Base-by-base conservation (phyloP, 1,284 basidiomycete species). In the Macrocystidia cucumis region DNA sequence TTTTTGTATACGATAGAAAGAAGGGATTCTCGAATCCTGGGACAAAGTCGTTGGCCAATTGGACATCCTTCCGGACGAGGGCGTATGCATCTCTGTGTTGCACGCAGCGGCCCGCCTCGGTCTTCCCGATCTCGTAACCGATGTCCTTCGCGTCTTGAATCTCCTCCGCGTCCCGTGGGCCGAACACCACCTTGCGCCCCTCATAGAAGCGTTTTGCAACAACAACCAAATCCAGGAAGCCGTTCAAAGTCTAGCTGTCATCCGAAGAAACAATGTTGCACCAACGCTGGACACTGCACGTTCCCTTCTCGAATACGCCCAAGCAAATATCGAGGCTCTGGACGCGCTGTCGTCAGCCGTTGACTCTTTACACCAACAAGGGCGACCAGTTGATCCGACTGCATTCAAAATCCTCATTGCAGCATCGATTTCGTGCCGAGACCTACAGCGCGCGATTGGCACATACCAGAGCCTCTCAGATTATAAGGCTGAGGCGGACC, bases 401-500 rank as follows among this genome's bases (percentile, higher is more conserved):
- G 70, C 74, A 6, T 55, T 88, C 40, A 86, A 87, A 48, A 65
- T 73, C 19, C 52, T 91, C 39, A 62, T 91, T 37, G 63, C 69
- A 40, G 87, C 84, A 0, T 69, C 76, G 0, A 61, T 78, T 24
- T 48, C 55, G n/a, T 57, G 78, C 2, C 65, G 67, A 8, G 88
- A 91, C 54, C 56, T 91, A 5, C 79, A 83, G 43, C 80, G 86
- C 18, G 85, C 83, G 0, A 59, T 91, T 32, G 83, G 83, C 4
- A 75, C 78, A 5, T 90, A 88, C 66, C 76, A 78, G 44, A 72
- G 72, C 9, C 67, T 75, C 23, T 30, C 58, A 0, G 70, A 77
- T 18, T 72, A 87, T 38, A 63, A 57, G 13, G 59, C 80, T 42
- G 55, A 50, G 21, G 79, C 84, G 14, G 67, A 76, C 43, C 51